phyloP scores from a whole-genome alignment of 2,329 filamentous ascomycete species.

The Curvularia lunata region DNA sequence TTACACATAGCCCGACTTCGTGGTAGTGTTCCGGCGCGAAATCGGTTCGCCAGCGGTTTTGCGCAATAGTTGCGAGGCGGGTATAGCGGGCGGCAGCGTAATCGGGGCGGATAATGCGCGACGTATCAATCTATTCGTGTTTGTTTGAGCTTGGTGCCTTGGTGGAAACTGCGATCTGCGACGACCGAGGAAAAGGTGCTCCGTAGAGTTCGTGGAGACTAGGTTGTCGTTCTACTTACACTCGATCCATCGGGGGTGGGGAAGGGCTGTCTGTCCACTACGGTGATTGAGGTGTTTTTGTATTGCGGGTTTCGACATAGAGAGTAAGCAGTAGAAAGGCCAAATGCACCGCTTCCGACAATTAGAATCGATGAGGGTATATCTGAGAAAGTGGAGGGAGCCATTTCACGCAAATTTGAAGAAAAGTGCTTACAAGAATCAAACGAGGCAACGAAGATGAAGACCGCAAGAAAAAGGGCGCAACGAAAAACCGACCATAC shows the following conservation, averaged over 20 bases:
- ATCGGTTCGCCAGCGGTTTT: conserved; percentile 70
- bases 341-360: conserved; percentile 61
- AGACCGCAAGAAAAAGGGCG: background rate
- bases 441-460: conserved; percentile 7
- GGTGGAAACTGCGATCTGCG: background rate
- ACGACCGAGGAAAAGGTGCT: background rate
- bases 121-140: conserved; percentile 58
- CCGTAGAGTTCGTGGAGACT: background rate
- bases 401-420: conserved; percentile 25
- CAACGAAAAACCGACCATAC: conserved; percentile 13
- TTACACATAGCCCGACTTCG: conserved; percentile 72
- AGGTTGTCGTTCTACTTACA: conserved; percentile 38
- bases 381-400: conserved; percentile 22
- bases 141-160: conserved; percentile 7
- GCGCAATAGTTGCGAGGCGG: conserved; percentile 72
- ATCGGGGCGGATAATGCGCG: conserved; percentile 72
- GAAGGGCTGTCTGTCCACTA: conserved; percentile 64
- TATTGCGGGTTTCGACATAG: conserved; percentile 66
- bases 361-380: conserved; percentile 56
- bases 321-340: conserved; percentile 71
- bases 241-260: conserved; percentile 65
- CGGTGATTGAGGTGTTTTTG: conserved; percentile 60
- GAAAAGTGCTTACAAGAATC: background rate
- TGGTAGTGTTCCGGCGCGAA: conserved; percentile 71
- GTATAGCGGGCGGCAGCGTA: conserved; percentile 83